Evolutionary conservation across 2,329 filamentous ascomycete species (phyloP), one percentile per base, ranked within the genome.

Genomic region (Magnaporthiopsis rhizophila): DNA sequence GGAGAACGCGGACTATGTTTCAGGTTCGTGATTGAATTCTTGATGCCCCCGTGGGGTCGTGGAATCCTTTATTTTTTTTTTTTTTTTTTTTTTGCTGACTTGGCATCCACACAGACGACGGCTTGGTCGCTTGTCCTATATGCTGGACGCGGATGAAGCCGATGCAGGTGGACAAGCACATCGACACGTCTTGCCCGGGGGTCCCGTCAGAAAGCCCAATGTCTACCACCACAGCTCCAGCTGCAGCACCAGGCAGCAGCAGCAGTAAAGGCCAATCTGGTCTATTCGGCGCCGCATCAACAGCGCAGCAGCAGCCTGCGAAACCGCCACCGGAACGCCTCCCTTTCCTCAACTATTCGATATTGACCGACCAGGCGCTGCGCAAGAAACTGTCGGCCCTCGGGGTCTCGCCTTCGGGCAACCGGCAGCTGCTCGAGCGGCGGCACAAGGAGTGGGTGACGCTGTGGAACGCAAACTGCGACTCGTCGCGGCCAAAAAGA

Each of bases 381-480:
- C 86, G 88, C 61, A 95, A 91, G 72, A 98, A 97, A 76, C 79
- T 99, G 58, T 74, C 80, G 24, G 92, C 97, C 3, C 80, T 95
- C 1, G 92, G 93, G 0, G 87, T 98, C 65, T 88, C 91, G 0
- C 83, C 81, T 12, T 81, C 78, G 66, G 95, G 95, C 0, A 76
- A 82, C 0, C 89, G 89, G 59, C 78, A 82, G 59, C 80, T 93
- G 1, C 80, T 98, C 64, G 89, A 94, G 73, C 85, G 83, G 68
- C 85, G 96, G 24, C 93, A 98, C 71, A 91, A 86, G 30, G 95
- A 99, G 75, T 99, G 93, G 93, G 83, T 95, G 62, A 97, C 95
- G 53, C 78, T 99, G 24, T 97, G 92, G 89, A 99, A 99, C 74
- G 91, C 96, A 13, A 99, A 99, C 73, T 97, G 92, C 76, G 95